Base-by-base conservation (phyloP, 768 basidiomycete genomes). In the Crepidotus variabilis region DNA sequence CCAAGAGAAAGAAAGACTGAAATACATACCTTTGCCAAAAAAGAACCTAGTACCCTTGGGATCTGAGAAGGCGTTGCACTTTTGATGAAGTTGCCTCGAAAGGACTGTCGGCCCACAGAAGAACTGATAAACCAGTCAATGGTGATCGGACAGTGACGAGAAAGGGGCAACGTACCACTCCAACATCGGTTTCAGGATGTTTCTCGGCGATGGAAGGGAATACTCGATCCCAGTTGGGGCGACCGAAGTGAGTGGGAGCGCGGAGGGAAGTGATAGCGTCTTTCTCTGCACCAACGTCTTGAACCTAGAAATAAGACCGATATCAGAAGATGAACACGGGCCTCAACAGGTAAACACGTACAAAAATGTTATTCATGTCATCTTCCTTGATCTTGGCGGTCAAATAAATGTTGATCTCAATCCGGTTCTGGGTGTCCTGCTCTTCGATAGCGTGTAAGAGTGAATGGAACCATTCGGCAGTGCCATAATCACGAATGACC, bases 361-460 rank as follows among this genome's bases (percentile, higher is more conserved):
- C 91, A 53, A 94, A 81, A 69, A 97, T 95, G 67, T 96, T 97
- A 72, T 86, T 90, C 81, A 95, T 84, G 61, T 98, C 93, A 66
- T 94, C 92, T 59, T 94, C 90, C 74, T 90, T 89, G 65, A 98
- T 81, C 76, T 84, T 90, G 33, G 89, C 90, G 0, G 94, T 97
- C 20, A 98, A 83, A 70, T 96, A 94, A 62, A 93, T 95, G 73
- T 87, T 93, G 67, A 96, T 95, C 76, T 97, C 94, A 60, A 95
- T 95, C 59, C 85, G 74, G 68, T 88, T 86, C 69, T 85, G 83
- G 9, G 80, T 81, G 66, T 98, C 95, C 68, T 97, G 92, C 61
- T 92, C 92, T 69, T 97, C 94, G 61, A 96, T 90, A 20, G 95
- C 94, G 62, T 91, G 85, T 57, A 98, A 77, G 28, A 98, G 83